Evolutionary conservation across 2,329 filamentous ascomycete genomes (phyloP).

Genomic region (Fusarium pininemorale): DNA sequence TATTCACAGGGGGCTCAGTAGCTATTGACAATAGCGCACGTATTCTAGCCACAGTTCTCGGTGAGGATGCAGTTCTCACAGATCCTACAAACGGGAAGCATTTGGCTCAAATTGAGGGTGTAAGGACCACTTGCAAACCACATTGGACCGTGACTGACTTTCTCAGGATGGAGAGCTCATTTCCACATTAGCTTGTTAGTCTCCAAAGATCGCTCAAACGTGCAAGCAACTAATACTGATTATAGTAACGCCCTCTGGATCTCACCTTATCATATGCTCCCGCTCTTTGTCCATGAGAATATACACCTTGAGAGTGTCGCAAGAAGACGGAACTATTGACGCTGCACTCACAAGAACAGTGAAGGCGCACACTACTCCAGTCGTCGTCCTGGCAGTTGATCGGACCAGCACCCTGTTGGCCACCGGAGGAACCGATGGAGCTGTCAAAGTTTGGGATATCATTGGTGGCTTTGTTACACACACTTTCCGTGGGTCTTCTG

Average conservation of each 20-base stretch:
- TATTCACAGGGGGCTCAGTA: conserved; percentile 91
- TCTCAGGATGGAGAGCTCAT: conserved; percentile 79
- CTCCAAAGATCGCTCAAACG: not conserved
- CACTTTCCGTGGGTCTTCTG: conserved; percentile 92
- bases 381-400: conserved; percentile 86
- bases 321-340: conserved; percentile 66
- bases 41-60: conserved; percentile 87
- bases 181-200: conserved; percentile 73
- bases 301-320: conserved; percentile 73
- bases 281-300: conserved; percentile 96
- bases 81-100: conserved; percentile 84
- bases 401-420: conserved; percentile 88
- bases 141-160: conserved; percentile 27
- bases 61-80: conserved; percentile 89
- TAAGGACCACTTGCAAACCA: conserved; percentile 50
- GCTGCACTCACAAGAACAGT: conserved; percentile 78
- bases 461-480: conserved; percentile 90
- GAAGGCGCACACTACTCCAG: conserved; percentile 90
- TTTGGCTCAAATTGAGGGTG: conserved; percentile 86
- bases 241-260: conserved; percentile 84
- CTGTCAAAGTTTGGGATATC: conserved; percentile 98
- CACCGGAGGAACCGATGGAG: conserved; percentile 91
- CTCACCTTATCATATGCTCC: conserved; percentile 90
- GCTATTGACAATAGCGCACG: conserved; percentile 82
- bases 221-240: conserved; percentile 21